Conservation (phyloP, 352 stramenopile species). For the Phytophthora colocasiae region DNA sequence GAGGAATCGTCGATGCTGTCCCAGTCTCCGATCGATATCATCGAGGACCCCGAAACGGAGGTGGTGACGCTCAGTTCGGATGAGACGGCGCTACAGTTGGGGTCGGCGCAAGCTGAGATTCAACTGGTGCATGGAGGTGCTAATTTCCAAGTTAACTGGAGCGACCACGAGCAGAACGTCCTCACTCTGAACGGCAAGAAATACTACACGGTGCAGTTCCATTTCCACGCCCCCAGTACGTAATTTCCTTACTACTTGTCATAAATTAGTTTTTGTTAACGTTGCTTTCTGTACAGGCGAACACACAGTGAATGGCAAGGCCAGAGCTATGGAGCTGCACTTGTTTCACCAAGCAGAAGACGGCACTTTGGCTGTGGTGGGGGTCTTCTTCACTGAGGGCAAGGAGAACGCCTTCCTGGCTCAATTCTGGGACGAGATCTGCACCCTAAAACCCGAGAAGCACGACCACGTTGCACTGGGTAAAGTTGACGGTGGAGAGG, state of each 20-base stretch:
- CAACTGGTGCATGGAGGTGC: conserved; percentile 42
- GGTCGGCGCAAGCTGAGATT: conserved; percentile 35
- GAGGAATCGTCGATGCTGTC: conserved; percentile 15
- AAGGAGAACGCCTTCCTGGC: conserved; percentile 63
- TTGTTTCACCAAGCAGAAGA: conserved; percentile 71
- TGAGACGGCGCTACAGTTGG: conserved; percentile 36
- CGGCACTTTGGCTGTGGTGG: conserved; percentile 61
- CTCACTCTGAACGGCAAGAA: conserved; percentile 58
- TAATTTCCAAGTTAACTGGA: conserved; percentile 70
- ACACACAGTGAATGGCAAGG: conserved; percentile 69
- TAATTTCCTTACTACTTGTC: conserved; percentile 4
- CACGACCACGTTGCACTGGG: conserved; percentile 39
- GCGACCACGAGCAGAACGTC: conserved; percentile 42
- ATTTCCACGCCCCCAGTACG: conserved; percentile 75
- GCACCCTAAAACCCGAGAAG: conserved; percentile 29
- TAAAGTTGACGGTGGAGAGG: conserved; percentile 34
- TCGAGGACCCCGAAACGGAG: conserved; percentile 34
- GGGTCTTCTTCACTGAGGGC: conserved; percentile 63
- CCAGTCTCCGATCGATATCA: conserved; percentile 70
- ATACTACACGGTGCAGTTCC: conserved; percentile 69
- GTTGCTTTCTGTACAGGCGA: conserved; percentile 40
- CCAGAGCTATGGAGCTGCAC: conserved; percentile 68
- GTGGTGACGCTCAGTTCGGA: conserved; percentile 22
- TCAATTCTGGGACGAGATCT: conserved; percentile 68
- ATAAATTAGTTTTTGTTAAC: not conserved